Evolutionary conservation across 2,329 filamentous ascomycete species (phyloP), one percentile per base, ranked within the genome.

Genomic region (Aspergillus fructus): DNA sequence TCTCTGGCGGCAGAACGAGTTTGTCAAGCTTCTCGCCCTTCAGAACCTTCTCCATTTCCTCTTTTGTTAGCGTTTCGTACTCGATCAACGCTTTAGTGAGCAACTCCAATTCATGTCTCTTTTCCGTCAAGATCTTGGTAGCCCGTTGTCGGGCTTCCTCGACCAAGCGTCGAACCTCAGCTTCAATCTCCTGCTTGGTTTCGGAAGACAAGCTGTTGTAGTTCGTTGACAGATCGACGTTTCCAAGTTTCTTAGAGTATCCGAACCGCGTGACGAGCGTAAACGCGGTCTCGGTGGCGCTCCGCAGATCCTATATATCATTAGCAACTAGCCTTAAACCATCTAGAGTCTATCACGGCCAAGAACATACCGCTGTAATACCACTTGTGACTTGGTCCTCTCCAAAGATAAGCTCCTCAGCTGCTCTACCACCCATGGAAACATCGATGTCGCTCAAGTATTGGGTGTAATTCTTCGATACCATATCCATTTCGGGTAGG

Each of bases 341-440:
- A 30, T 30, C 19, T 33, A 19, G 11, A 13, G 21, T 8, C 12
- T 33, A 23, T 34, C 21, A 21, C 1, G 47, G 7, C 5, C 19
- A 7, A 23, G 23, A 46, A 80, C 87, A 75, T 83, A 91, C 89
- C 53, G 83, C 83, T 53, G 89, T 89, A 55, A 92, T 93, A 62
- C 94, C 94, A 64, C 89, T 93, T 1, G 93, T 96, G 41, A 97
- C 93, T 64, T 91, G 89, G 64, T 96, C 91, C n/a, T 87, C 80
- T 27, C 94, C 94, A 68, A 92, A 99, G 51, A 94, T 86, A 63
- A 99, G 85, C 76, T 97, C 93, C 73, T 96, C 92, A 0, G 80
- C 92, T 64, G 92, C 90, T 74, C 93, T 94, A 55, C 92, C 92
- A 64, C 91, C 92, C 78, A 96, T 87, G 39, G 84, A 83, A 23